Percentiles rank a stretch among this genome's conserved stretches.
Conservation (phyloP, 1,284 basidiomycete genomes). For the Ustilago trichophora region DNA sequence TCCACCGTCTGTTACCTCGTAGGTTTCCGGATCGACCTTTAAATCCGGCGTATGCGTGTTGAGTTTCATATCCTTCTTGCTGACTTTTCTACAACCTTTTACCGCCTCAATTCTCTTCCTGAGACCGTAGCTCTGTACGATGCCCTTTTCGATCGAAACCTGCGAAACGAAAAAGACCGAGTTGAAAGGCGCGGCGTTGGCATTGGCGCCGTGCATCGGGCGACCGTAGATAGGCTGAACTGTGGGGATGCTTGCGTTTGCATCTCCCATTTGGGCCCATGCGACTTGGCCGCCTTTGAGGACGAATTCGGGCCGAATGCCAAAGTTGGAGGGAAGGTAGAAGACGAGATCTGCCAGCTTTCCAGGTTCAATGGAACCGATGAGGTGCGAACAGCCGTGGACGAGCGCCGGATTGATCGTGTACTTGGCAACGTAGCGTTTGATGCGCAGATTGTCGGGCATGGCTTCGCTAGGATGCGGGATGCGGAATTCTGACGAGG, state of each 20-base stretch:
- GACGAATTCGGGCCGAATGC: slow-evolving; percentile 88
- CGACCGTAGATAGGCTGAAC: slow-evolving; percentile 86
- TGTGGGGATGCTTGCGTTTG: slow-evolving; percentile 85
- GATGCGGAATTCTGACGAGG: slow-evolving; percentile 16
- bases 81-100: slow-evolving; percentile 77
- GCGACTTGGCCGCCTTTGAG: slow-evolving; percentile 93
- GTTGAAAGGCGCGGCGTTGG: slow-evolving; percentile 79
- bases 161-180: slow-evolving; percentile 79
- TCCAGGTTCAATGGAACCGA: slow-evolving; percentile 84
- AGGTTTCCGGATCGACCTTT: slow-evolving; percentile 86
- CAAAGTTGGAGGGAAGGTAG: slow-evolving; percentile 93
- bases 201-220: slow-evolving; percentile 87
- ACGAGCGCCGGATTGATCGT: slow-evolving; percentile 97
- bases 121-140: slow-evolving; percentile 77
- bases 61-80: slow-evolving; percentile 92
- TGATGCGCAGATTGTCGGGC: slow-evolving; percentile 90
- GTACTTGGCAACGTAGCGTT: slow-evolving; percentile 95
- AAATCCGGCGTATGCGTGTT: slow-evolving; percentile 84
- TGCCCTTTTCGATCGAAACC: slow-evolving; percentile 66
- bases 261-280: slow-evolving; percentile 90
- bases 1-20: slow-evolving; percentile 67
- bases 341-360: slow-evolving; percentile 91
- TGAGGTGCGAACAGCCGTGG: slow-evolving; percentile 86
- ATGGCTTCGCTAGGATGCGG: slow-evolving; percentile 72
- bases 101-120: slow-evolving; percentile 81